Evolutionary conservation across 306 rosid species (phyloP), one percentile per base, ranked within the genome.

Genomic region (Abrus precatorius): DNA sequence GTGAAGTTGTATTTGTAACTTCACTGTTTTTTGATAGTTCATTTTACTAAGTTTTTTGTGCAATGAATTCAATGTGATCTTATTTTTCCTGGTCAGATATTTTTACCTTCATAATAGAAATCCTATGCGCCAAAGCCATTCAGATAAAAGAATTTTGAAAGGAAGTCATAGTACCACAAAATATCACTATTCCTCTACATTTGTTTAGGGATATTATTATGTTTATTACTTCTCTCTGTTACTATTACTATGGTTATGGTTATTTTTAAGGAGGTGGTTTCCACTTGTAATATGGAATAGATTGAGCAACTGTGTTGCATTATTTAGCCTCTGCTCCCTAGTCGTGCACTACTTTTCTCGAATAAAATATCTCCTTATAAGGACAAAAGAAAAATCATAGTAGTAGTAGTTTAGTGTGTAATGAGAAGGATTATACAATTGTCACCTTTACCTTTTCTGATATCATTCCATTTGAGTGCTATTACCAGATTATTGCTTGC

Each of bases 261-360:
- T 57, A 29, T 11, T 13, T 57, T 27, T 5, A 9, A 68, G 12
- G 66, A 1, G 69, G 20, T 20, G 44, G 4, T 56, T 55, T 28
- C 64, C 43, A 30, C 45, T 60, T 61, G 36, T 5, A 32, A 60
- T 33, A 8, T 34, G 20, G 34, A 61, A 48, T 55, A 49, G 60
- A 20, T 33, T 33, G 48, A 43, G 43, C 57, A 30, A 33, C 34
- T 13, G 4, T 29, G 1, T 77, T 77, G 43, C 47, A 54, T 54
- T 56, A 27, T 76, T 53, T 43, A 77, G 47, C 57, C 55, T 77
- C 67, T 54, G 67, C 56, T 50, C 27, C 32, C 20, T 77, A 32
- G 36, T 40, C 29, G 34, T 54, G 75, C 52, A 66, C 41, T 57
- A 53, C 66, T 45, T 50, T 11, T 54, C 76, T 50, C 80, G 33